Evolutionary conservation across 1,284 basidiomycete genomes (phyloP).

Genomic region (Ganoderma resinaceum): DNA sequence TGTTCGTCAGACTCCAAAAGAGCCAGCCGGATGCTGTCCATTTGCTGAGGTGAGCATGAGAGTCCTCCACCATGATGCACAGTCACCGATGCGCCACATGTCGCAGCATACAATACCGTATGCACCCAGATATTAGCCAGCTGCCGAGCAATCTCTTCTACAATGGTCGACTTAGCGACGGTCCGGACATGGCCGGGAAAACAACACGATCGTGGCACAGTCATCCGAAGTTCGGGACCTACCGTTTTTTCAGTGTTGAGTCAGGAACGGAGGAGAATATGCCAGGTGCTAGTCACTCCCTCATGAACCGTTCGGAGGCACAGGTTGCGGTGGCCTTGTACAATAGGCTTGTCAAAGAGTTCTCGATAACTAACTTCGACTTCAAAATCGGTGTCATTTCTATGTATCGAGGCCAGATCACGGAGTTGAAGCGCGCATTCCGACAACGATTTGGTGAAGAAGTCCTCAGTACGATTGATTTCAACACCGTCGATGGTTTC

Average conservation of each 20-base stretch:
- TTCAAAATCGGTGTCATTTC: conserved; percentile 90
- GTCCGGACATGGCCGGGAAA: conserved; percentile 87
- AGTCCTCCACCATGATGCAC: neutral
- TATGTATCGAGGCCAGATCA: conserved; percentile 95
- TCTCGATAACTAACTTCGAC: conserved; percentile 69
- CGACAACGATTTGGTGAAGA: conserved; percentile 75
- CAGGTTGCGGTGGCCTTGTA: conserved; percentile 85
- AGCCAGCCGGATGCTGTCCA: conserved; percentile 84
- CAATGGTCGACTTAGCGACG: conserved; percentile 81
- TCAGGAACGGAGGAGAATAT: conserved; percentile 61
- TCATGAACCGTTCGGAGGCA: conserved; percentile 83
- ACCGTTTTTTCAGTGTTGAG: conserved; percentile 88
- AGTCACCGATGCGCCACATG: conserved; percentile 17
- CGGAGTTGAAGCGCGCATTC: conserved; percentile 80
- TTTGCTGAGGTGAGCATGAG: conserved; percentile 76
- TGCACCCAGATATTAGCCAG: conserved; percentile 96
- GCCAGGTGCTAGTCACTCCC: conserved; percentile 63
- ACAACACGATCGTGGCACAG: conserved; percentile 90
- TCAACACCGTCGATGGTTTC: conserved; percentile 98
- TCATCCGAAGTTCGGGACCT: conserved; percentile 83
- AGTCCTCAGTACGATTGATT: conserved; percentile 82
- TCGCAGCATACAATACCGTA: conserved; percentile 95
- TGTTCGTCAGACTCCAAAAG: conserved; percentile 94
- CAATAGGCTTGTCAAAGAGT: conserved; percentile 75
- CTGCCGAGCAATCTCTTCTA: conserved; percentile 95